Base-by-base conservation (phyloP, 2,329 filamentous ascomycete species). In the Colletotrichum costaricense region DNA sequence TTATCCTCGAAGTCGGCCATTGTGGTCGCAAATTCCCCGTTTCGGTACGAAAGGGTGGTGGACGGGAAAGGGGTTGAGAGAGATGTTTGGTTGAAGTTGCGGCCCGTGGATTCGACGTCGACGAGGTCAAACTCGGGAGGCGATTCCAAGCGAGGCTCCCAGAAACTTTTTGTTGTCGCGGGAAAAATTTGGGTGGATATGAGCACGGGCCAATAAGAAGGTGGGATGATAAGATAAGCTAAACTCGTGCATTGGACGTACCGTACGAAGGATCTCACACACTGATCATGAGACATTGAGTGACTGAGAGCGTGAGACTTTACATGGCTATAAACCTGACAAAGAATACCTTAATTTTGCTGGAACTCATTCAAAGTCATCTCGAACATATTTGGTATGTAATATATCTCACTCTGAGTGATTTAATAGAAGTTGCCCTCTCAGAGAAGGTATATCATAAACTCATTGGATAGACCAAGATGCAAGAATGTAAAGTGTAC, bases 1-100 rank as follows among this genome's bases (percentile, higher is more conserved):
- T 80, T 82, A 30, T 68, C 63, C 49, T 74, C 81, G 46, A 64
- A 70, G 73, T 86, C 84, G 72, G 82, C 82, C 86, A 87, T 87
- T 69, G 42, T 78, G 68, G n/a, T 58, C 19, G 16, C 56, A 28
- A 26, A 6, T 60, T 59, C 12, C 26, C 57, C 54, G 63, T 46
- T 42, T 67, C 56, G 62, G 54, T 56, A 8, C 19, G n/a, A 16
- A 12, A 35, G 35, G 2, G 1, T 52, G 42, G 6, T 49, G 46
- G 8, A 26, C 30, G 22, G 42, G 8, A 52, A 49, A 58, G 59
- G 59, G 57, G 67, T 52, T 57, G 60, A 54, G 42, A 52, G 54
- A 65, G 63, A 22, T 49, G 19, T 26, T 55, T 42, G 64, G 73
- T 63, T 74, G 63, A 74, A 65, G 46, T 52, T 63, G 55, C 67